Percentiles rank a stretch among this genome's conserved stretches.
Evolutionary conservation across 129 eudicot genomes (phyloP).

Genomic region (Smallanthus sonchifolius): DNA sequence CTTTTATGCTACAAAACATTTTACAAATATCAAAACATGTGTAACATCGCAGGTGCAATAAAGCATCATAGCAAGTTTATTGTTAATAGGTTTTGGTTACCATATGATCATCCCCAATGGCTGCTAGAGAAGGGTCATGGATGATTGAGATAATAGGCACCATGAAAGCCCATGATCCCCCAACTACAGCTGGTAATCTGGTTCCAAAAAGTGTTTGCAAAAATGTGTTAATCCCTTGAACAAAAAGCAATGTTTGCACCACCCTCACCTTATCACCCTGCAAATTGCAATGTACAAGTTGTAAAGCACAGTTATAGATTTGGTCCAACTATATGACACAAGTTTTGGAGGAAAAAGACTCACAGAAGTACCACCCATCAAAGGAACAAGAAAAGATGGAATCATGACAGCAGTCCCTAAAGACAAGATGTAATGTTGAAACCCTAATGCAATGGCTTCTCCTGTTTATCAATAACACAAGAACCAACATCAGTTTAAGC

Average conservation of each 20-base stretch:
- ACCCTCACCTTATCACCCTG: slow-evolving; percentile 98
- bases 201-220: slow-evolving; percentile 94
- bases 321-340: background rate
- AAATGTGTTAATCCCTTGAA: slow-evolving; percentile 86
- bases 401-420: slow-evolving; percentile 99
- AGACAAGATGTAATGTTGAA: slow-evolving; percentile 92
- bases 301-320: slow-evolving; percentile 12
- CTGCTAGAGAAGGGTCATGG: slow-evolving; percentile 69
- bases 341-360: slow-evolving; percentile 28
- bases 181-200: slow-evolving; percentile 83
- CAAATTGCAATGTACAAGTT: slow-evolving; percentile 10
- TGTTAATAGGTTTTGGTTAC: slow-evolving; percentile 37
- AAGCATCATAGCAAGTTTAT: slow-evolving; percentile 8
- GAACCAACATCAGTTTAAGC: background rate
- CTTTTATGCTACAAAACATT: background rate
- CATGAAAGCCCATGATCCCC: slow-evolving; percentile 97
- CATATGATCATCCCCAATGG: slow-evolving; percentile 59
- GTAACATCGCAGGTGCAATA: background rate
- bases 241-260: slow-evolving; percentile 88
- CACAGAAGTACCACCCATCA: slow-evolving; percentile 95
- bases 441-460: slow-evolving; percentile 87
- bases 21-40: background rate
- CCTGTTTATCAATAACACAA: slow-evolving; percentile 43
- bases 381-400: slow-evolving; percentile 89
- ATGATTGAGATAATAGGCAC: slow-evolving; percentile 94